Evolutionary conservation across 2,329 filamentous ascomycete species (phyloP), one percentile per base, ranked within the genome.

Genomic region (Diplocarpon rosae): DNA sequence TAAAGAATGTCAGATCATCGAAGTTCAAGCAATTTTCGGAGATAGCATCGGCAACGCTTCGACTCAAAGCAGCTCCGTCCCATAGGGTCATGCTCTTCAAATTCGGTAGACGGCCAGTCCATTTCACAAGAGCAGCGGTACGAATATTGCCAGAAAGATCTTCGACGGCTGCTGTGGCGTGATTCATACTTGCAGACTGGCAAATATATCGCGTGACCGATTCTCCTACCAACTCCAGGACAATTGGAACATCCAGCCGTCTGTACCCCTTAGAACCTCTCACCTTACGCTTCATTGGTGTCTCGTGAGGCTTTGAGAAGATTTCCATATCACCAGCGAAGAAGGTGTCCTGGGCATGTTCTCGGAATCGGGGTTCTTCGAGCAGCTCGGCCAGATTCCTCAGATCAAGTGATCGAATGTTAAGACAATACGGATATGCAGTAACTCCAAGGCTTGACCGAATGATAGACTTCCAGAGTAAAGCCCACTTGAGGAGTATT

Each of bases 391-490:
- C 63, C 1, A 86, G 66, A 56, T 81, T 76, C 42, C 75, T 68
- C 9, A 86, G 69, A 52, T 81, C 75, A 31, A 87, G 66, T 20
- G 70, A 68, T 45, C 72, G 75, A 44, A 86, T 73, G 61, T 83
- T 85, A 31, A 75, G 69, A 55, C 76, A 83, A 58, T 88, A 88
- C 0, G 81, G 80, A 50, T 78, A 81, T 14, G 76, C 64, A 0
- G 82, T 84, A 51, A 67, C 63, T 17, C 71, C 74, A 35, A 80
- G 63, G 46, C 77, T 77, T 8, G 82, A 86, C 7, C 78, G 65
- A 46, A 83, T 73, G 52, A 86, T 75, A 2, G 79, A 79, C 40
- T 74, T 72, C 83, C 83, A 87, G 39, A 84, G 61, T 6, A 74
- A 69, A 1, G 76, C 74, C 72, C 76, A 80, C 62, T 73, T 73